Evolutionary conservation across 2,329 filamentous ascomycete genomes (phyloP), one percentile per base, ranked within the genome.

Genomic region (Cladosporium sp.): DNA sequence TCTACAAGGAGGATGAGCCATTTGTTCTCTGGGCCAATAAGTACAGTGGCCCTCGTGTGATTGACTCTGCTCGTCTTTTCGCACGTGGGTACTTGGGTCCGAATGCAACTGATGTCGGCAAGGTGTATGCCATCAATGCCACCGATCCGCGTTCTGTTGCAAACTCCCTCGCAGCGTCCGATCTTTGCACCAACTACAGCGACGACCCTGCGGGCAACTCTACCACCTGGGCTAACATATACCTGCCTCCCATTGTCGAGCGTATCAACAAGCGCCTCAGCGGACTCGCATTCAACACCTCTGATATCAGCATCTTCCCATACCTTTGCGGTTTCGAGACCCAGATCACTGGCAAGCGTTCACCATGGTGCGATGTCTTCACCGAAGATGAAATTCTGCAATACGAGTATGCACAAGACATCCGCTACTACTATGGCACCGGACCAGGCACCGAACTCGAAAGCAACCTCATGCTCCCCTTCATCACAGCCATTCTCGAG

Each of bases 291-390:
- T 80, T 90, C 37, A 82, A 80, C 0, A 77, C 82, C 35, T 77
- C 75, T 1, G 86, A 90, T 65, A 78, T 88, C 50, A 79, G 78
- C 8, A 82, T 84, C 53, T 87, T 90, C 33, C 87, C 88, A 0
- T 90, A 90, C 69, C 79, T 90, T 2, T 91, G 88, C 69, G 88
- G 87, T 3, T 91, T 88, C 67, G 88, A 91, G 72, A 86, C 83
- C 2, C 88, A 90, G 72, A 89, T 90, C 70, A 86, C 81, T 0
- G 88, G 88, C 1, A 77, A 76, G 0, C 70, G 67, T 18, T 88
- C 85, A 10, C 85, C 86, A 0, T 90, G 84, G 79, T 90, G 88
- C 71, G 78, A 80, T 57, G 78, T 88, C 26, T 86, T 89, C 68
- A 88, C 83, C 2, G 79, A 87, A 37, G 77, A 84, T 0, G 88